Percentiles rank a stretch among this genome's conserved stretches.
Conservation (phyloP, 805 yeast genomes). For the Saturnispora ahearnii region DNA sequence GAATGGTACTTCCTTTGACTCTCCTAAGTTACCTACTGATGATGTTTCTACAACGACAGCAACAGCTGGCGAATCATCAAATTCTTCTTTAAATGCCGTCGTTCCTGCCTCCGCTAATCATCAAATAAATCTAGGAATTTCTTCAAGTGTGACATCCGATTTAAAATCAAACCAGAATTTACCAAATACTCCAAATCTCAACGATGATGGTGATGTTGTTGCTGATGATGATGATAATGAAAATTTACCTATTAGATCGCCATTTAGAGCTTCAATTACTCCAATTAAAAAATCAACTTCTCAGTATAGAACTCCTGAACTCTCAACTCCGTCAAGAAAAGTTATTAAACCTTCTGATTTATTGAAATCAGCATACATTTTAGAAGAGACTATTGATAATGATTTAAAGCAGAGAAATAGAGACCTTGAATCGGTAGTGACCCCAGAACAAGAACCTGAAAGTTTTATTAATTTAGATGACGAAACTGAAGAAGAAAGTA, state of each 20-base stretch:
- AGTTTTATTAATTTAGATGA: constrained; percentile 18
- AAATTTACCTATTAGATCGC: constrained; percentile 24
- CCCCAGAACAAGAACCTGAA: constrained; percentile 14
- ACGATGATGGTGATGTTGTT: not conserved
- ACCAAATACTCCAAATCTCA: constrained; percentile 7
- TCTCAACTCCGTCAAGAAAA: constrained; percentile 12
- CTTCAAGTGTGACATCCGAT: not conserved
- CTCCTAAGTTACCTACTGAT: not conserved
- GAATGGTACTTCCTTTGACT: not conserved
- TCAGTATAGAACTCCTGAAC: constrained; percentile 16
- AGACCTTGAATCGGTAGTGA: not conserved
- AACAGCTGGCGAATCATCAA: too few species aligned
- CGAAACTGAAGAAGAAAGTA: constrained; percentile 15
- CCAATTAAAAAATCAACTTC: constrained; percentile 13
- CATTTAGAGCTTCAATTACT: constrained; percentile 16
- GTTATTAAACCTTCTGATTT: constrained; percentile 2
- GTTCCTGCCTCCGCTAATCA: not conserved
- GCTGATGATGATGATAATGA: not conserved
- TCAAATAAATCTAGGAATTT: not conserved
- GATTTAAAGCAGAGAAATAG: constrained; percentile 2
- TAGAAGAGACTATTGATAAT: constrained; percentile 9
- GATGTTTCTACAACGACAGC: too few species aligned
- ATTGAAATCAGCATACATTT: constrained; percentile 9
- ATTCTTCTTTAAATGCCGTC: too few species aligned
- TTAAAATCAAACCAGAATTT: not conserved